phyloP scores from a whole-genome alignment of 768 basidiomycete species.

The Saitozyma sp. region DNA sequence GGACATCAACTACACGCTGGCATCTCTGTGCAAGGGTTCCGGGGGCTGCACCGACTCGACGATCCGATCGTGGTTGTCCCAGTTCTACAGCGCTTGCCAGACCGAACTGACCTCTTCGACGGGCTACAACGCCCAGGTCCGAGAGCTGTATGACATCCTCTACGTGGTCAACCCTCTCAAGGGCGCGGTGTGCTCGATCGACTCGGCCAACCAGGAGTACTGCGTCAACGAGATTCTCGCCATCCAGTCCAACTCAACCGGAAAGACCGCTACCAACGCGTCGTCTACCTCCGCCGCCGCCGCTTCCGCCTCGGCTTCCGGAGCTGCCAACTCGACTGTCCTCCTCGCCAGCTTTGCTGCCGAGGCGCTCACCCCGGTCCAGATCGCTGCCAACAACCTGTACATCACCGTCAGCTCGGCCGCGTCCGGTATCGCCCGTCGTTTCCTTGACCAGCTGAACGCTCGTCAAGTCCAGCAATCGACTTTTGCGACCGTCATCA shows the following conservation, averaged over 20 bases:
- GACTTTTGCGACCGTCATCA: constrained; percentile 40
- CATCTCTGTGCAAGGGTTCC: constrained; percentile 60
- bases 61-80: constrained; percentile 64
- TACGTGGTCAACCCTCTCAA: constrained; percentile 70
- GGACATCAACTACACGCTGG: constrained; percentile 56
- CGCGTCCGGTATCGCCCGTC: constrained; percentile 26
- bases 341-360: constrained; percentile 37
- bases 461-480: constrained; percentile 30
- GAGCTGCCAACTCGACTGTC: constrained; percentile 20
- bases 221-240: constrained; percentile 62
- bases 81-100: constrained; percentile 71
- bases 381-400: constrained; percentile 42
- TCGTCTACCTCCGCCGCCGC: constrained; percentile 32
- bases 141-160: constrained; percentile 73
- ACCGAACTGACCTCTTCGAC: constrained; percentile 63
- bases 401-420: constrained; percentile 34
- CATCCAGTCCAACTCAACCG: constrained; percentile 18
- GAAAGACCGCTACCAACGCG: background rate
- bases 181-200: constrained; percentile 72
- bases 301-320: constrained; percentile 15
- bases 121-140: constrained; percentile 57
- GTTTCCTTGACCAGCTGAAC: constrained; percentile 33
- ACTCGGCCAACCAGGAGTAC: constrained; percentile 64
- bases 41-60: constrained; percentile 54
- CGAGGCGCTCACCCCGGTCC: constrained; percentile 33